Conservation (phyloP, 192 early-diverging fungal species). For the Linnemannia schmuckeri region DNA sequence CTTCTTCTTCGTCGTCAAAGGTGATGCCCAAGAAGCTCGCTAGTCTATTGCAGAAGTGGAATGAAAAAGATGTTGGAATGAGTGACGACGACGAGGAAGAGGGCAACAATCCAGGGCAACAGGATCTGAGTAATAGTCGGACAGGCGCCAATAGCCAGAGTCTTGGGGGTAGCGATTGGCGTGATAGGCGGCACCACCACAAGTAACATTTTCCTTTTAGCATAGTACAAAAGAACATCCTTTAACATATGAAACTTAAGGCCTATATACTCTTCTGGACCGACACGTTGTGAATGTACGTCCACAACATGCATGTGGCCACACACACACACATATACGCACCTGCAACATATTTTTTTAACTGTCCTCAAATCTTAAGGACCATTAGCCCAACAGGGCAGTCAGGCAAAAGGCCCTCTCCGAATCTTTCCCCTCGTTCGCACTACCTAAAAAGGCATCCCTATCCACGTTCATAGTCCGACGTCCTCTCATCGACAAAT, state of each 20-base stretch:
- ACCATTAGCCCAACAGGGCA: no score
- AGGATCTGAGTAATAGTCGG: neutral
- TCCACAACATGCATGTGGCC: no score
- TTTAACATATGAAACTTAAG: no score
- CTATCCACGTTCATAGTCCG: conserved; percentile 30
- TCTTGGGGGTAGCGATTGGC: conserved; percentile 30
- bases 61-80: conserved; percentile 35
- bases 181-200: conserved; percentile 19
- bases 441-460: conserved; percentile 21
- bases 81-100: conserved; percentile 27
- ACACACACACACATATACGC: no score
- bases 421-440: neutral
- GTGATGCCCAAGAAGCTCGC: conserved; percentile 52
- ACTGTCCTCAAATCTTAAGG: no score
- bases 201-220: neutral
- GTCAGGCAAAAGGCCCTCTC: neutral
- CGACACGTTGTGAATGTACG: no score
- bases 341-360: no score
- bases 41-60: conserved; percentile 44
- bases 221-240: neutral
- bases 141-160: conserved; percentile 42
- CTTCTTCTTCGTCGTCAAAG: conserved; percentile 17
- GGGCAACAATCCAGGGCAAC: neutral
- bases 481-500: neutral
- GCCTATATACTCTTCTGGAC: no score